Evolutionary conservation across 768 basidiomycete species (phyloP).

Genomic region (Phlebiopsis flavidoalba): DNA sequence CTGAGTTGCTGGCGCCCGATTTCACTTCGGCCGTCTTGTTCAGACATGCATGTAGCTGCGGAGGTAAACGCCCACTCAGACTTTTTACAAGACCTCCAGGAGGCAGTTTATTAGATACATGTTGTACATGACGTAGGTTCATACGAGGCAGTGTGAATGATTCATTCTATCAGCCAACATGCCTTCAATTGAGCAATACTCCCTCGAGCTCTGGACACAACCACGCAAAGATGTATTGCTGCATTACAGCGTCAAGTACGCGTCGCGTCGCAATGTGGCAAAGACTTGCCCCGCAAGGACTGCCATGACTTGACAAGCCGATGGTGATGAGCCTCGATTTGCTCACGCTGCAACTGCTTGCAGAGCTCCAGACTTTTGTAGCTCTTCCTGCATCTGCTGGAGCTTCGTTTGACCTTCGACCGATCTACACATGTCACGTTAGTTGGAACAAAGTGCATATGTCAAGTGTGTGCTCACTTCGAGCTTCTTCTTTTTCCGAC

Average conservation of each 20-base stretch:
- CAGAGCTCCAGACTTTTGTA: neutral
- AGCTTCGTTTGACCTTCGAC: conserved; percentile 7
- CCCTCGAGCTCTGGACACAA: too few species aligned
- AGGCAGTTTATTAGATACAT: neutral
- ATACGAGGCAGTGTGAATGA: too few species aligned
- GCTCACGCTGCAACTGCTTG: neutral
- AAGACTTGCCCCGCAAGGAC: neutral
- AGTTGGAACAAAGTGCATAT: neutral
- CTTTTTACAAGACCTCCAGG: neutral
- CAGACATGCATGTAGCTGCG: neutral
- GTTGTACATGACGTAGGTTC: too few species aligned
- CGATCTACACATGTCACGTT: neutral
- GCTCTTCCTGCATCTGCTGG: conserved; percentile 4
- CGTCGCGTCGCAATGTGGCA: neutral
- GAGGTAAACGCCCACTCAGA: neutral
- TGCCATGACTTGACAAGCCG: neutral
- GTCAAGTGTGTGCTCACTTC: conserved; percentile 48
- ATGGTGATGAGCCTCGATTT: neutral
- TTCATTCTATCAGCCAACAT: too few species aligned
- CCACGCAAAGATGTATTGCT: neutral
- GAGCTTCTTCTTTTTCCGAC: conserved; percentile 73
- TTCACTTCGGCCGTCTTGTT: neutral
- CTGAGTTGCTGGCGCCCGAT: neutral
- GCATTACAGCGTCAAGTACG: neutral
- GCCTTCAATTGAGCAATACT: too few species aligned